Evolutionary conservation across 139 green algal genomes (phyloP).

Genomic region (Monoraphidium neglectum): DNA sequence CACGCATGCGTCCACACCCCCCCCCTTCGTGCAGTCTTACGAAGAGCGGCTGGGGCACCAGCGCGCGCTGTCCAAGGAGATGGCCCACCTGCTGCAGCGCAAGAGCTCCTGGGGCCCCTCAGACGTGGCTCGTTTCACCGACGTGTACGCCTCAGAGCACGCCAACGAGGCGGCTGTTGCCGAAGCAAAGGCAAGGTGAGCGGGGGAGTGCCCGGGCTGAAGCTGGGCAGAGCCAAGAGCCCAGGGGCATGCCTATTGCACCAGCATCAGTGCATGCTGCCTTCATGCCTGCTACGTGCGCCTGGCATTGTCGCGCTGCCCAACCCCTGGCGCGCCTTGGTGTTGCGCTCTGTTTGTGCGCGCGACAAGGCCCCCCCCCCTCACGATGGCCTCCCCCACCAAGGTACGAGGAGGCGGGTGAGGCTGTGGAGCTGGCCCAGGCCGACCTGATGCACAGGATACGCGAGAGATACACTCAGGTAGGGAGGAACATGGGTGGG

Average conservation of each 20-base stretch:
- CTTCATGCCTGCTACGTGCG: background rate
- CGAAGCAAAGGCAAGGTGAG: conserved; percentile 14
- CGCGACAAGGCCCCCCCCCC: background rate
- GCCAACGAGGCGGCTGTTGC: conserved; percentile 19
- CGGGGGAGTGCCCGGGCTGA: too few species aligned
- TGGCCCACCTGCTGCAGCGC: conserved; percentile 46
- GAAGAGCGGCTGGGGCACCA: too few species aligned
- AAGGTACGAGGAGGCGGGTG: conserved; percentile 13
- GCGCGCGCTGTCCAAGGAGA: conserved; percentile 15
- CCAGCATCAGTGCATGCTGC: background rate
- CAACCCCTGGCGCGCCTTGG: background rate
- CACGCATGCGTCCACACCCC: too few species aligned
- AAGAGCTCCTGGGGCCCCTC: conserved; percentile 43
- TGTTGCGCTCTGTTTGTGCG: too few species aligned
- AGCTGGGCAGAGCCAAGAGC: too few species aligned
- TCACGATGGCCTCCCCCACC: background rate
- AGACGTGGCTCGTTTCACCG: conserved; percentile 45
- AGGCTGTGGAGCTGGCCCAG: conserved; percentile 33
- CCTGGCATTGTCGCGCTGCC: background rate
- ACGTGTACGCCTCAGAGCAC: conserved; percentile 40
- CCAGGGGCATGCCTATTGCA: too few species aligned
- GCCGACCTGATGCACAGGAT: conserved; percentile 32
- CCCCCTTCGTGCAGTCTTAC: too few species aligned
- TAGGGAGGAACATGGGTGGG: too few species aligned
- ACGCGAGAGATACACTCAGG: conserved; percentile 46